Evolutionary conservation across 371 early-diverging fungal species (phyloP), one percentile per base, ranked within the genome.

Genomic region (Pancytospora philotis): DNA sequence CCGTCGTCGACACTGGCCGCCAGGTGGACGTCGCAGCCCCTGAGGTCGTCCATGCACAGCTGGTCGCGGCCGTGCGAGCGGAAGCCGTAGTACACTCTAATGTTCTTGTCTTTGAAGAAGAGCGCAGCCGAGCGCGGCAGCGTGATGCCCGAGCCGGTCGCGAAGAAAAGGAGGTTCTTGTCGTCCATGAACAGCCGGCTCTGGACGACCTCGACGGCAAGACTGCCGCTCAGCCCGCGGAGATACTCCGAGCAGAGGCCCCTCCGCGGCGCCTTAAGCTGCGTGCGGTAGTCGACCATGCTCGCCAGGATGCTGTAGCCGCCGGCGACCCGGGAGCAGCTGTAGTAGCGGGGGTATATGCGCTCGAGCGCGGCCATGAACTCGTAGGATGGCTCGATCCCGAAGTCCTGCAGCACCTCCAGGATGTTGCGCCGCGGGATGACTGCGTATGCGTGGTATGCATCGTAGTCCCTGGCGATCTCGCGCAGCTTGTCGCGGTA

Each of bases 201-300:
- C 22, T 57, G 58, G 35, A 41, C 64, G 34, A 74, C 41, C 8
- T 64, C 69, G n/a, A 79, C 62, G 32, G 49, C 34, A 3, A 76
- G 57, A 16, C 2, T 13, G 39, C 25, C 25, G 30, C 34, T 28
- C 13, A 76, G 32, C 2, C 49, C 4, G 36, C 39, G 61, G 10
- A 79, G 57, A 58, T 76, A 79, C 55, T 79, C 73, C 1, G 79
- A 76, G 50, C 79, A 79, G 4, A 79, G 61, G 2, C 79, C 76
- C 37, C 31, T 49, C 51, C 73, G 48, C 55, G 34, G 31, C 30
- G 55, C 28, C 13, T 25, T 16, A 48, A 69, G 28, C 8, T 45
- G 28, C 35, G 71, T 67, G 34, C 62, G 57, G 31, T 58, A 66
- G 27, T 55, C 32, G 28, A 76, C 67, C 13, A 78, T 48, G 10